Percentiles rank a stretch among this genome's conserved stretches.
Conservation (phyloP, 331 rosid genomes). For the Prunus yedoensis region DNA sequence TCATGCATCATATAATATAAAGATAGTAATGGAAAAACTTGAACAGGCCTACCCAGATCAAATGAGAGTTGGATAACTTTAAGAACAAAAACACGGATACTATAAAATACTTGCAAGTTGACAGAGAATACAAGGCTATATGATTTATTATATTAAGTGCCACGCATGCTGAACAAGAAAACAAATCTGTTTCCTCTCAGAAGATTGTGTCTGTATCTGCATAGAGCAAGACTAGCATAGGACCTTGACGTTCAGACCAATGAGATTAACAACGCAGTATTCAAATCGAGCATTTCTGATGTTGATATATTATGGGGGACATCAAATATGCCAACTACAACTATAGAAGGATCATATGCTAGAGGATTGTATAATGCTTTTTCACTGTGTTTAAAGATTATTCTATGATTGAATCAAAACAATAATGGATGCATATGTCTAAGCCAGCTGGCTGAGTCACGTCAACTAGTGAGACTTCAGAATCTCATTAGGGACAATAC, state of each 20-base stretch:
- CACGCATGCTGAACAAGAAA: background rate
- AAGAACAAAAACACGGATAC: background rate
- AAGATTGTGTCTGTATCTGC: background rate
- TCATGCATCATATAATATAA: background rate
- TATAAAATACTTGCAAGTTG: constrained; percentile 2
- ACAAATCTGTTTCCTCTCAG: constrained; percentile 7
- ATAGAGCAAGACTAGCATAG: background rate
- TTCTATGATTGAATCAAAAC: constrained; percentile 23
- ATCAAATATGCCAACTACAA: constrained; percentile 13
- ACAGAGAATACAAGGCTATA: background rate
- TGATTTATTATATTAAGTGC: background rate
- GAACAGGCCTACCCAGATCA: background rate
- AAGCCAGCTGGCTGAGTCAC: constrained; percentile 28
- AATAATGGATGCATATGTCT: constrained; percentile 24
- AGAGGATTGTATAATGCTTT: background rate
- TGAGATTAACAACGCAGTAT: background rate
- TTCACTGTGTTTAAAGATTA: background rate
- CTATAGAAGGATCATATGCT: constrained; percentile 12
- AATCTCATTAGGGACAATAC: constrained; percentile 5
- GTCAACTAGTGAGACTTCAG: constrained; percentile 20
- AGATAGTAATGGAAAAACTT: background rate
- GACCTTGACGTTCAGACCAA: background rate
- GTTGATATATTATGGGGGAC: constrained; percentile 2
- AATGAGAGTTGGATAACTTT: background rate
- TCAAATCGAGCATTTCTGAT: constrained; percentile 10